Percentiles rank a stretch among this genome's conserved stretches.
phyloP scores from a whole-genome alignment of 805 yeast species.

The Candida multigemmis region DNA sequence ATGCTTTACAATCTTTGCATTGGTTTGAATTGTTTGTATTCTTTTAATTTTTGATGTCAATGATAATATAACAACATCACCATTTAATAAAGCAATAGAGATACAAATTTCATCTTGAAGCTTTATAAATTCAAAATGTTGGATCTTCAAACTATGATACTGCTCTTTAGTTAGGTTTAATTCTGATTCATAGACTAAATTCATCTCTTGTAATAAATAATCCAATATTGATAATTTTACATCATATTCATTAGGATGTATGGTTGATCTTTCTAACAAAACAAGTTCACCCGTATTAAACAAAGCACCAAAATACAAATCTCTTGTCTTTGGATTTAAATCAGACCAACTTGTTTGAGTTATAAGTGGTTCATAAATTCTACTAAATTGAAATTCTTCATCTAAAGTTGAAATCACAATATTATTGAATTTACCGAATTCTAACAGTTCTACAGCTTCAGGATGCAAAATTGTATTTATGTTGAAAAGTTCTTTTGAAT shows the following conservation, averaged over 20 bases:
- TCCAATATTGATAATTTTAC: constrained; percentile 18
- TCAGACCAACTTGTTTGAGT: constrained; percentile 27
- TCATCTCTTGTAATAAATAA: constrained; percentile 12
- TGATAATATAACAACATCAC: too few relatives aligned
- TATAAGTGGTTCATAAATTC: constrained; percentile 23
- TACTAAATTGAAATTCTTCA: constrained; percentile 17
- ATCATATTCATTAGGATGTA: constrained; percentile 12
- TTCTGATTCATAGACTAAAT: constrained; percentile 7
- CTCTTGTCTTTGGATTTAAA: constrained; percentile 11
- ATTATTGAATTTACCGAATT: constrained; percentile 18
- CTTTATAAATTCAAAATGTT: constrained; percentile 14
- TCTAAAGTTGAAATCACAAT: constrained; percentile 16
- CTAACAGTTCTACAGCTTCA: constrained; percentile 17
- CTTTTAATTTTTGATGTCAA: too few relatives aligned
- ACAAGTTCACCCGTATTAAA: constrained; percentile 30
- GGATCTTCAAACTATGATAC: constrained; percentile 13
- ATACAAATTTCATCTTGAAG: neutral
- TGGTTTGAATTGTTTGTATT: too few relatives aligned
- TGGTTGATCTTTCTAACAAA: constrained; percentile 17
- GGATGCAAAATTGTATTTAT: constrained; percentile 14
- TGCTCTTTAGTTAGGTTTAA: constrained; percentile 11
- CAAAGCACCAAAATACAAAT: constrained; percentile 22
- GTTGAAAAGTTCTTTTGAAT: constrained; percentile 16
- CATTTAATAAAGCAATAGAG: too few relatives aligned
- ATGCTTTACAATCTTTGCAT: too few relatives aligned